These are phyloP conservation scores for Gaultheria prostrata DNA, from an alignment of 148 eudicot species.

Conservation along the genomic window DNA sequence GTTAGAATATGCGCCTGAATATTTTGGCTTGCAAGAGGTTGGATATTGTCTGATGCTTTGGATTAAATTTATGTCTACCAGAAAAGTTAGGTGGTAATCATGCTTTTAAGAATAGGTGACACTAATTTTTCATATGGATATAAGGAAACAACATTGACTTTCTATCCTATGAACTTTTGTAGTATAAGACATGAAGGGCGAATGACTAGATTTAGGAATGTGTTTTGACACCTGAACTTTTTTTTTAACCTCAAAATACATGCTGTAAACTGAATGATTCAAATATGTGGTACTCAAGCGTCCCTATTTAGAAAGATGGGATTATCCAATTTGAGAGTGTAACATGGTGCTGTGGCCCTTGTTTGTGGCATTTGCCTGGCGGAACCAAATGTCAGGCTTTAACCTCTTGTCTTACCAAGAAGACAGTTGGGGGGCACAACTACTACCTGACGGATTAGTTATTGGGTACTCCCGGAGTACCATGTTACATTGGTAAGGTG, in stretches of 20 bases:
- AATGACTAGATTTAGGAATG: neutral
- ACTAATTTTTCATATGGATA: neutral
- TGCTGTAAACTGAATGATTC: neutral
- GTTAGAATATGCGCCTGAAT: neutral
- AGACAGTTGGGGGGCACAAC: neutral
- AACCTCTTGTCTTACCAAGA: neutral
- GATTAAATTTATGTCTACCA: neutral
- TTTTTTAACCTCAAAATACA: neutral
- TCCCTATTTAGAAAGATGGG: neutral
- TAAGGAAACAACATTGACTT: neutral
- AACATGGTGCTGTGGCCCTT: neutral
- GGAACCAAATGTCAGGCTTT: neutral
- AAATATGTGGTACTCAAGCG: neutral
- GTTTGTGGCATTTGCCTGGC: neutral
- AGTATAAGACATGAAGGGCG: neutral
- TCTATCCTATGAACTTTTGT: neutral
- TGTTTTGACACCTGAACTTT: neutral
- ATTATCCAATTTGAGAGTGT: neutral
- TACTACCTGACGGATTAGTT: neutral
- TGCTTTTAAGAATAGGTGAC: neutral
- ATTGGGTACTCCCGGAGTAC: neutral
- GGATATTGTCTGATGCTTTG: neutral
- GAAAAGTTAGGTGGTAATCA: no score
- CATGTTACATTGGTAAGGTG: neutral
- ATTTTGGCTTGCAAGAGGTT: neutral